Evolutionary conservation across 768 basidiomycete species (phyloP), one percentile per base, ranked within the genome.

Genomic region (Lactifluus piperatus): DNA sequence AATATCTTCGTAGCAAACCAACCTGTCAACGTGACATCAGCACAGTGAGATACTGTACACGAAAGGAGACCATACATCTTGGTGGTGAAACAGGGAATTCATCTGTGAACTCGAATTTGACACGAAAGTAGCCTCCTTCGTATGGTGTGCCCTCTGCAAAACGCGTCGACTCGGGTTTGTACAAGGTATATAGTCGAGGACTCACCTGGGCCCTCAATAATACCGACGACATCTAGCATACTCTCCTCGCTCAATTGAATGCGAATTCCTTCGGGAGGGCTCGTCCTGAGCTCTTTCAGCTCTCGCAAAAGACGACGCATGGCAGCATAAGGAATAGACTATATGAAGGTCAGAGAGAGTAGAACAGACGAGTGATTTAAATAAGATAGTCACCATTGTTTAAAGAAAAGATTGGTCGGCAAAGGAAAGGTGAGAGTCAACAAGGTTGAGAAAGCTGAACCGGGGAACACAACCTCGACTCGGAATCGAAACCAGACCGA

Each of bases 1-100:
- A 97, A 97, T 57, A 98, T 94, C 76, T 95, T 97, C 51, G 94
- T 97, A 14, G 80, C 75, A 64, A 97, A 88, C 77, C 90, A 86
- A 68, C 94, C 94, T 95, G 34, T 18, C 8, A 10, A 58, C 7
- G 34, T 1, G 34, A 59, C 13, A 56, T 49, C 48, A 53, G 45
- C 22, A 48, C 22, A 22, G 13, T 0, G 0, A 8, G n/a, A 20
- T 11, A 24, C 55, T 46, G 27, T n/a, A 20, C 30, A 53, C 44
- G 18, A 52, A n/a, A 41, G 27, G n/a, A 36, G 65, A 8, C 73
- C 82, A 50, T 64, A 94, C 95, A 97, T 77, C 94, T 97, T 8
- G 94, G 94, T 51, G 94, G 94, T 27, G 85, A 82, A 48, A 91
- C 85, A 45, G 94, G 94, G 67, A 95, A 98, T 72, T 97, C 94